Conservation (phyloP, 257 asterid genomes). For the Mitragyna speciosa region DNA sequence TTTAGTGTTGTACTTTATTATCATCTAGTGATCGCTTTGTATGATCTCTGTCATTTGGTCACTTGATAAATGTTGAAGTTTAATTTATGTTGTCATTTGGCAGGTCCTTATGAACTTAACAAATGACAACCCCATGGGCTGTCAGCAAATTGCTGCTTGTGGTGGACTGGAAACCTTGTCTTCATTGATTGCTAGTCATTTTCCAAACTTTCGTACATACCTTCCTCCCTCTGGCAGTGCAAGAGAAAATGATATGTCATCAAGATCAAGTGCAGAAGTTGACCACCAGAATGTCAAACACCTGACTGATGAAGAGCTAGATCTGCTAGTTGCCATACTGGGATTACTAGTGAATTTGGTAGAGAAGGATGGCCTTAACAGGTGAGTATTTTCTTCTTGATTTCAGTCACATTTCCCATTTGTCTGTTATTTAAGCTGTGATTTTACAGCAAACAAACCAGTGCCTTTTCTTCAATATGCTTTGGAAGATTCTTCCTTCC, state of each 20-base stretch:
- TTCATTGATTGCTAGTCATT: conserved; percentile 63
- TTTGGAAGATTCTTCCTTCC: background rate
- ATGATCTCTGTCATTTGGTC: background rate
- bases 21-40: background rate
- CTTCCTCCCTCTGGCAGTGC: conserved; percentile 22
- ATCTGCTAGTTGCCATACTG: conserved; percentile 75
- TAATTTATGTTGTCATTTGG: conserved; percentile 21
- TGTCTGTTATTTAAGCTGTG: background rate
- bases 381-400: conserved; percentile 35
- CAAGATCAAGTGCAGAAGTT: conserved; percentile 38
- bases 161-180: conserved; percentile 71
- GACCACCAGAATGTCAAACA: conserved; percentile 33
- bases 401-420: background rate
- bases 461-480: background rate
- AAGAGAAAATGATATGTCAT: conserved; percentile 25
- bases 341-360: conserved; percentile 89
- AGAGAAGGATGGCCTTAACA: conserved; percentile 65
- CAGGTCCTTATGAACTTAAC: conserved; percentile 84
- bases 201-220: conserved; percentile 47
- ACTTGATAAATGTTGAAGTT: background rate
- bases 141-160: conserved; percentile 65
- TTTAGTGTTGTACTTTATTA: background rate
- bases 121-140: conserved; percentile 70
- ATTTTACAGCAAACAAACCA: background rate
- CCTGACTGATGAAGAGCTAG: conserved; percentile 68